Evolutionary conservation across 768 basidiomycete species (phyloP), one percentile per base, ranked within the genome.

Genomic region (Sarcodon aspratus): DNA sequence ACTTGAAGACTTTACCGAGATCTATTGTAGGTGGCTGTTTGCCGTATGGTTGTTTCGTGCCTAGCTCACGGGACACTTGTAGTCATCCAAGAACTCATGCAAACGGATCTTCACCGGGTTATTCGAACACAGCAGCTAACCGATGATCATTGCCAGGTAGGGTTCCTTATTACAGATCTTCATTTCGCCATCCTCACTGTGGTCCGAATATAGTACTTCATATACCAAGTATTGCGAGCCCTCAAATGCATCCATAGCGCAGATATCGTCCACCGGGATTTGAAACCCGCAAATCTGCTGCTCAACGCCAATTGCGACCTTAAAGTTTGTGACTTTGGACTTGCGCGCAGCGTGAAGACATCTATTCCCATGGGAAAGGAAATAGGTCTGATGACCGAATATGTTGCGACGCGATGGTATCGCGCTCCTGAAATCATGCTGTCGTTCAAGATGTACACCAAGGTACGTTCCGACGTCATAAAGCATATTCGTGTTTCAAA

Each of bases 401-500:
- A 89, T 57, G 91, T 95, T 47, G 90, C 91, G 2, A 94, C 92
- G 47, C 69, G 91, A 48, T 94, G 89, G 91, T 95, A 93, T 62
- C 79, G 89, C 44, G 91, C 92, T 0, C 90, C 90, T 0, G 92
- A 95, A 64, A 91, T 94, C 61, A 95, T 95, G 91, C 71, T 93
- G 46, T 88, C 85, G 3, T 93, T 92, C 78, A 89, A 90, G 69
- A 85, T 85, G 80, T 84, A 85, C 61, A 82, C 81, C 49, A 82
- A 82, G 71, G 82, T 79, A 36, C 35, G 33, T 18, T 36, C 47
- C 36, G 33, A 44, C 36, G 55, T 33, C 9, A 47, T 6, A 13
- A 12, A 18, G 6, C n/a, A 27, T 33, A 11, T 5, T 9, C 15
- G 12, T 44, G 9, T 12, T 43, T 11, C 33, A n/a, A 34, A 13